phyloP scores from a whole-genome alignment of 192 early-diverging fungal species.

The Spizellomyces sp. region DNA sequence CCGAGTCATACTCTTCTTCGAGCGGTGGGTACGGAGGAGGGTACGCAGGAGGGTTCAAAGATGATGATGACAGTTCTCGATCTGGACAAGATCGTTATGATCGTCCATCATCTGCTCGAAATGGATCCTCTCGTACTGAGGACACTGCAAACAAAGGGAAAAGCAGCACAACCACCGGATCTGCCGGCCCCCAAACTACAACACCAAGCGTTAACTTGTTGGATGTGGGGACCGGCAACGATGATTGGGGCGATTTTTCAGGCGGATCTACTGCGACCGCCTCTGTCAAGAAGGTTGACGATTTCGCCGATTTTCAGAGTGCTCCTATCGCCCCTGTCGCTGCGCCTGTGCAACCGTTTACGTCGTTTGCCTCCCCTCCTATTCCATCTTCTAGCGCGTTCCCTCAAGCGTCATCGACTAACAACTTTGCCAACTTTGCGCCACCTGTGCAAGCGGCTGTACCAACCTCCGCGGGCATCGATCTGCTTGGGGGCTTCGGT shows the following conservation, averaged over 20 bases:
- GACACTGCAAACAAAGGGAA: too few relatives aligned
- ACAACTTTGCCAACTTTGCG: too few relatives aligned
- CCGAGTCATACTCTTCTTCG: conserved; percentile 12
- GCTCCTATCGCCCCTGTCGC: conserved; percentile 13
- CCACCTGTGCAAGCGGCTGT: not conserved
- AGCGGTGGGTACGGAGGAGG: not conserved
- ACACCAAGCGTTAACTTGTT: conserved; percentile 58
- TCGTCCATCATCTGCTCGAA: conserved; percentile 4
- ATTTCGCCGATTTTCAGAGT: conserved; percentile 39
- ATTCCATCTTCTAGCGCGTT: not conserved
- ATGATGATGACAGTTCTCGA: conserved; percentile 33
- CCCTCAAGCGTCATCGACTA: not conserved
- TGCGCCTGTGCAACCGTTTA: not conserved
- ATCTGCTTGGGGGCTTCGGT: conserved; percentile 11
- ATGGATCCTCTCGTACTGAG: too few relatives aligned
- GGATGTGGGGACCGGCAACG: conserved; percentile 63
- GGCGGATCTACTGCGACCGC: conserved; percentile 25
- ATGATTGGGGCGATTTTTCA: conserved; percentile 84
- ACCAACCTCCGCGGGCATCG: not conserved
- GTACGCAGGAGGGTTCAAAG: conserved; percentile 25
- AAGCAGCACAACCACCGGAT: conserved; percentile 16
- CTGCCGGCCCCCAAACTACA: conserved; percentile 21
- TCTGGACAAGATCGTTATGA: not conserved
- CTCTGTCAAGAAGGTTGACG: conserved; percentile 6
- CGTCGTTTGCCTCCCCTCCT: conserved; percentile 6